phyloP scores from a whole-genome alignment of 2,329 filamentous ascomycete genomes.

The Colletotrichum chlorophyti region DNA sequence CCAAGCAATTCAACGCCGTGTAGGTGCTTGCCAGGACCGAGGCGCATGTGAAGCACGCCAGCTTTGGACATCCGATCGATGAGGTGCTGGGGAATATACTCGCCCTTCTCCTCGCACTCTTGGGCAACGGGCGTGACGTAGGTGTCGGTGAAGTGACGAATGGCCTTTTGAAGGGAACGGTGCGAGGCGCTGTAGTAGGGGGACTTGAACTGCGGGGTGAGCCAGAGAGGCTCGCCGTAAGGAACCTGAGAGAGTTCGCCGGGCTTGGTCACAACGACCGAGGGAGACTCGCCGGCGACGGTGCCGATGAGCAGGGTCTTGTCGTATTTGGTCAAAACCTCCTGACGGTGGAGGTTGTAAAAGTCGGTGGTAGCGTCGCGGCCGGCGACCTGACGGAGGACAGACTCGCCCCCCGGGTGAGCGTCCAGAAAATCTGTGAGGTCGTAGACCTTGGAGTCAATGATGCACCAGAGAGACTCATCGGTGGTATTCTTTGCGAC shows the following conservation, averaged over 20 bases:
- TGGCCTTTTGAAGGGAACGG: slow-evolving; percentile 68
- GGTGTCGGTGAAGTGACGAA: slow-evolving; percentile 75
- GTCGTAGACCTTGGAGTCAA: slow-evolving; percentile 89
- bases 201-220: slow-evolving; percentile 76
- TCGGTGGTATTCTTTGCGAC: slow-evolving; percentile 79
- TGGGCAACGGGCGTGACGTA: slow-evolving; percentile 78
- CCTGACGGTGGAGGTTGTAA: slow-evolving; percentile 91
- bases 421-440: slow-evolving; percentile 84
- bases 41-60: slow-evolving; percentile 80
- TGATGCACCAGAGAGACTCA: slow-evolving; percentile 81
- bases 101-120: slow-evolving; percentile 76
- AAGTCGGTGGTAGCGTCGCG: slow-evolving; percentile 83
- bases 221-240: slow-evolving; percentile 86
- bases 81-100: slow-evolving; percentile 73
- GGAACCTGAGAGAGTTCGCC: slow-evolving; percentile 80
- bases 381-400: slow-evolving; percentile 81
- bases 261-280: slow-evolving; percentile 72
- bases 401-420: slow-evolving; percentile 82
- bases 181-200: slow-evolving; percentile 85
- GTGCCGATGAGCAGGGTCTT: slow-evolving; percentile 75
- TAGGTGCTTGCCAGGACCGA: slow-evolving; percentile 84
- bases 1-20: slow-evolving; percentile 73
- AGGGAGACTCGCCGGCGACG: slow-evolving; percentile 75
- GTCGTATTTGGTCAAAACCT: slow-evolving; percentile 83
- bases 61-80: slow-evolving; percentile 80